Percentiles rank a stretch among this genome's conserved stretches.
These are phyloP conservation scores for Micractinium sp. DNA, from an alignment of 139 green algal genomes.

Conservation along the genomic window DNA sequence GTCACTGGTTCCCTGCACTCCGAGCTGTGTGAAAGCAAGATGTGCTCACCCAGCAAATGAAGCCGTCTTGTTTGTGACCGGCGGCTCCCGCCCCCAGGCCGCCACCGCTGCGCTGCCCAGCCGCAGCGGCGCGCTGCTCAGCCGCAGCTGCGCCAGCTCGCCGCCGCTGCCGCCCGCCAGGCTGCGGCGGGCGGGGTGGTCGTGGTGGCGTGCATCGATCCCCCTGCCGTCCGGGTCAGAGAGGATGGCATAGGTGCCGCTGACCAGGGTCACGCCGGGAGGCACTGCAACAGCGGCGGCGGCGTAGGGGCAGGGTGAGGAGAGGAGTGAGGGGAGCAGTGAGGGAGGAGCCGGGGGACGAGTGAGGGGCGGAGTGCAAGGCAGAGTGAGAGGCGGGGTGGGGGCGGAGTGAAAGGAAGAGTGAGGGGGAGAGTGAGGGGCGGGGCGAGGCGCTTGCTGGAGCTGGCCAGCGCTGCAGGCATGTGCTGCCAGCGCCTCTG, in stretches of 20 bases:
- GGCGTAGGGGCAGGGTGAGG: neutral
- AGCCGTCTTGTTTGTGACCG: conserved; percentile 61
- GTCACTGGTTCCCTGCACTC: too few relatives aligned
- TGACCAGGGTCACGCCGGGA: neutral
- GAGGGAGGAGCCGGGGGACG: too few relatives aligned
- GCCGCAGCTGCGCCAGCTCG: neutral
- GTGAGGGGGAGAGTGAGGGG: too few relatives aligned
- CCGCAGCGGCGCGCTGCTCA: neutral
- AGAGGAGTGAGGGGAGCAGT: too few relatives aligned
- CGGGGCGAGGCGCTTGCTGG: too few relatives aligned
- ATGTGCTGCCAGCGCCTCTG: too few relatives aligned
- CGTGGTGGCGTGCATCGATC: conserved; percentile 9
- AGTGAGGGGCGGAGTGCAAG: too few relatives aligned
- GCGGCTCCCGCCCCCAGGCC: conserved; percentile 51
- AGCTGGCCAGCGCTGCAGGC: too few relatives aligned
- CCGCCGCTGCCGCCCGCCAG: neutral
- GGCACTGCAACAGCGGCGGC: neutral
- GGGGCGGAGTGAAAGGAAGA: too few relatives aligned
- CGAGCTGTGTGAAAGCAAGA: too few relatives aligned
- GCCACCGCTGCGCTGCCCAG: conserved; percentile 6
- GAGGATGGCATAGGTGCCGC: conserved; percentile 23
- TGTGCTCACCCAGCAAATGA: conserved; percentile 38
- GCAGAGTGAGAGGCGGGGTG: too few relatives aligned
- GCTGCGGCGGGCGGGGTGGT: conserved; percentile 9
- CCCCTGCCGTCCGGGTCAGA: neutral